Conservation (phyloP, 2,329 filamentous ascomycete species). For the Graphilbum sp. region DNA sequence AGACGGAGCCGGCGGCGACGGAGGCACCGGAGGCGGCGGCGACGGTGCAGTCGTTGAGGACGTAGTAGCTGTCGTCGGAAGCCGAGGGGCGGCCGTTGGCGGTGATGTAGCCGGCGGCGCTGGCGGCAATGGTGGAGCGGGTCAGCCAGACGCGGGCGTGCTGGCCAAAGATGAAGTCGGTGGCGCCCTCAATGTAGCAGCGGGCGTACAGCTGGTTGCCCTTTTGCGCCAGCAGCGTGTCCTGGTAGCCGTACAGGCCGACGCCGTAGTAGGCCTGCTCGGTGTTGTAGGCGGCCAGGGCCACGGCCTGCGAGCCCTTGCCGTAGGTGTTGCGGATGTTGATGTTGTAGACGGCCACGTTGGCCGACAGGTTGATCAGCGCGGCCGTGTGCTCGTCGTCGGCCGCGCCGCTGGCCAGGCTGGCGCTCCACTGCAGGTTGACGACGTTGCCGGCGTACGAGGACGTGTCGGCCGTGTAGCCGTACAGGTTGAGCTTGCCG, state of each 20-base stretch:
- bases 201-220: slow-evolving; percentile 30
- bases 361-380: slow-evolving; percentile 25
- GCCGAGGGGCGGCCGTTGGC: slow-evolving; percentile 15
- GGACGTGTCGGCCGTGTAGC: slow-evolving; percentile 36
- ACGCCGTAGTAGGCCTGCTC: slow-evolving; percentile 30
- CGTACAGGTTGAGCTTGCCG: slow-evolving; percentile 32
- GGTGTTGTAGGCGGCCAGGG: slow-evolving; percentile 25
- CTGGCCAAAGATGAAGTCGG: slow-evolving; percentile 21
- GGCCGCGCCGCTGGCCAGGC: slow-evolving; percentile 26
- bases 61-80: slow-evolving; percentile 23
- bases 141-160: slow-evolving; percentile 9
- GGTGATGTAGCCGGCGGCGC: slow-evolving; percentile 17
- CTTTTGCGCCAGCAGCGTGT: slow-evolving; percentile 29
- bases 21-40: slow-evolving; percentile 13
- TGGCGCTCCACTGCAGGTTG: slow-evolving; percentile 28
- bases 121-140: slow-evolving; percentile 15
- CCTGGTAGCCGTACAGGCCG: slow-evolving; percentile 28
- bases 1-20: slow-evolving; percentile 34
- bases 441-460: slow-evolving; percentile 40
- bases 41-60: slow-evolving; percentile 28
- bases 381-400: slow-evolving; percentile 35
- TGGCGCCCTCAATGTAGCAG: slow-evolving; percentile 20
- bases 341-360: slow-evolving; percentile 47
- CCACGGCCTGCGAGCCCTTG: slow-evolving; percentile 29
- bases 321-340: slow-evolving; percentile 31